These are phyloP conservation scores for Alternaria rosae DNA, from an alignment of 2,329 filamentous ascomycete species.

Conservation along the genomic window DNA sequence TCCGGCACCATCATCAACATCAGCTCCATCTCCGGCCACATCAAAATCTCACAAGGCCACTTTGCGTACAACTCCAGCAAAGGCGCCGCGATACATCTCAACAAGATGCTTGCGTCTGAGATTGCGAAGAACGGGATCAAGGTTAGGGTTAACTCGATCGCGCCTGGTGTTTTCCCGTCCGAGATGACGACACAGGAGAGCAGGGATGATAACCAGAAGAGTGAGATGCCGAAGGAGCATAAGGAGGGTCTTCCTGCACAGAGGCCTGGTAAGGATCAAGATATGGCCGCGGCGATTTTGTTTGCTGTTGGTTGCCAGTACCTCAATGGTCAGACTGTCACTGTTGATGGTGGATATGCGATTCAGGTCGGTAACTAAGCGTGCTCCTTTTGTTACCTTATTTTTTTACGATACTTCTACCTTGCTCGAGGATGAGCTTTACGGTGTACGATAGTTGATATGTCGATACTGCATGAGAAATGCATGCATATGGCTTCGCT, in stretches of 20 bases:
- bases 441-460: conserved; percentile 3
- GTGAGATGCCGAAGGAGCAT: conserved; percentile 60
- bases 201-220: conserved; percentile 61
- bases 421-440: neutral
- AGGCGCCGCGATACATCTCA: conserved; percentile 62
- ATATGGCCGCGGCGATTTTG: conserved; percentile 65
- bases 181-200: conserved; percentile 65
- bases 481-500: neutral
- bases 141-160: conserved; percentile 65
- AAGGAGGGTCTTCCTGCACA: conserved; percentile 60
- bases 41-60: conserved; percentile 57
- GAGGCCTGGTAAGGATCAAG: conserved; percentile 64
- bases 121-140: conserved; percentile 61
- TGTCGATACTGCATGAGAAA: too few species aligned
- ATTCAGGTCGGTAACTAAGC: conserved; percentile 45
- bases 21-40: conserved; percentile 54
- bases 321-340: conserved; percentile 58
- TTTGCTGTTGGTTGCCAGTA: conserved; percentile 61
- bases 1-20: conserved; percentile 58
- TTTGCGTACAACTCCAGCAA: conserved; percentile 60
- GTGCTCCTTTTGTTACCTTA: neutral
- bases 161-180: conserved; percentile 64
- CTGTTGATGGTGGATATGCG: conserved; percentile 63
- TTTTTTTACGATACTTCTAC: neutral
- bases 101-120: conserved; percentile 62